Evolutionary conservation across 257 asterid genomes (phyloP), one percentile per base, ranked within the genome.

Genomic region (Solanum bulbocastanum): DNA sequence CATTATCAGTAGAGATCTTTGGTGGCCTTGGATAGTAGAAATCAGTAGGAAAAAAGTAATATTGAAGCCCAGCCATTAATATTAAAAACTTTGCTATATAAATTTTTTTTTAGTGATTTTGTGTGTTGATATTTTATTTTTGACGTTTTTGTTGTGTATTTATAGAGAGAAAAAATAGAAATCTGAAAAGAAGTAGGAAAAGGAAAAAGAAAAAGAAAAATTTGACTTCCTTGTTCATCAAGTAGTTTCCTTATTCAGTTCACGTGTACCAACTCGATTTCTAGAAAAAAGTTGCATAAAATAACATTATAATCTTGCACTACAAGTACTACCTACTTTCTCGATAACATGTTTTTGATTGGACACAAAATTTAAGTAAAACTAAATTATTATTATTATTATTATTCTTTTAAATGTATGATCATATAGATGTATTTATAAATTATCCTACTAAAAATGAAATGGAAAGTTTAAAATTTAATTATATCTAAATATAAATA

Each of bases 11-110:
- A 18, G 42, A 46, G 0, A 46, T 81, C 9, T 86, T 14, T 33
- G 89, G 73, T 66, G 92, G 83, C 86, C 83, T 92, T 3, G 95
- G 94, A 76, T 92, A 93, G 40, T 78, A 90, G 90, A 93, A 94
- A 93, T 94, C 97, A 1, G 94, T 94, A 0, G 97, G 97, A 58
- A 93, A 94, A 87, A 92, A 93, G 87, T 89, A 76, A 62, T 93
- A 93, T 82, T 90, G 94, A 92, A 93, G 93, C 84, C 94, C 93
- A 32, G 95, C 92, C 94, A 91, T 91, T 65, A 25, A 7, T 78
- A 23, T 66, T 23, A 56, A 11, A 35, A 75, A 37, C 32, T 39
- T 76, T 76, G 35, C 6, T 39, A n/a, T 42, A 44, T 27, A 2
- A 1, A 5, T 44, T 42, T 33, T 16, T 13, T 84, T 20, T 30